Conservation (phyloP, 257 asterid species). For the Rubia yunnanensis region DNA sequence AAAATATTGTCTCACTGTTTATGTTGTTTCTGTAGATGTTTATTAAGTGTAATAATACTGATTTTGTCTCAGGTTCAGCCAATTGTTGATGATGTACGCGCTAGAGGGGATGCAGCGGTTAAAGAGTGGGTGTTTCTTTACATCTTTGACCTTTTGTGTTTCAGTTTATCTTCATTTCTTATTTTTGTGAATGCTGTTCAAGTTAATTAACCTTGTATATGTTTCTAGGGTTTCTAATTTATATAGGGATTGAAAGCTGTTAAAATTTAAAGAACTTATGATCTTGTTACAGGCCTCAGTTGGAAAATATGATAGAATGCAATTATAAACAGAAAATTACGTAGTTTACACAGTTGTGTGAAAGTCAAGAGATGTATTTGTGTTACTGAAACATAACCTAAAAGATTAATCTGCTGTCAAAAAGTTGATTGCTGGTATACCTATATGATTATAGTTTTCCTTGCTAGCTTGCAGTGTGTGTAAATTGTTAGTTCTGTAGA, state of each 20-base stretch:
- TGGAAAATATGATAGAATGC: neutral
- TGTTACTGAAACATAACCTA: neutral
- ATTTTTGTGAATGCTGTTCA: neutral
- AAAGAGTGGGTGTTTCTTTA: slow-evolving; percentile 64
- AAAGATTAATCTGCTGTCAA: neutral
- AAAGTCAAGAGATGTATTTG: neutral
- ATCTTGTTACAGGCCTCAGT: neutral
- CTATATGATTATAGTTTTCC: neutral
- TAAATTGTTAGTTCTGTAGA: neutral
- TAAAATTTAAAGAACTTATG: neutral
- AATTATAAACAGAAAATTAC: neutral
- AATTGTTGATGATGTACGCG: slow-evolving; percentile 78
- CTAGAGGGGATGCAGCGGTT: slow-evolving; percentile 85
- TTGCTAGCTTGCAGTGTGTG: neutral
- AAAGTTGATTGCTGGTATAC: neutral
- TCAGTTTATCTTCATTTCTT: slow-evolving; percentile 6
- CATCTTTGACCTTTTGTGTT: neutral
- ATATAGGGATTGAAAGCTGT: neutral
- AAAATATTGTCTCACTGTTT: neutral
- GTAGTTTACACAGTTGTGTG: neutral
- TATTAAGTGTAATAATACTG: slow-evolving; percentile 8
- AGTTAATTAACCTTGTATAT: neutral
- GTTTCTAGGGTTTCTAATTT: neutral
- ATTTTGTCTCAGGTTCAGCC: slow-evolving; percentile 69
- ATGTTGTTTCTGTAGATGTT: neutral